Evolutionary conservation across 108 stramenopile genomes (phyloP).

Genomic region (Nitzschia palea): DNA sequence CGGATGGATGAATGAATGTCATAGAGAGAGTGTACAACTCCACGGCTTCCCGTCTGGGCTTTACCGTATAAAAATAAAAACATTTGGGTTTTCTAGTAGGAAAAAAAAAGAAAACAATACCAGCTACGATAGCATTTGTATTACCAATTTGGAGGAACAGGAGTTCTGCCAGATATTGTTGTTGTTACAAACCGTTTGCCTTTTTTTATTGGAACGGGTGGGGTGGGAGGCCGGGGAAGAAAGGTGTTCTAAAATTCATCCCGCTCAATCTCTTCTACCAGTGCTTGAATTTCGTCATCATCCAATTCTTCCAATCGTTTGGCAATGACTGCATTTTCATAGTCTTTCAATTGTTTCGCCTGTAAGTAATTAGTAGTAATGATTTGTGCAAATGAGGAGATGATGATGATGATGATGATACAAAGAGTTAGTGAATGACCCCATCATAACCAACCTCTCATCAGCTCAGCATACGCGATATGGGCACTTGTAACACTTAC

Average conservation of each 20-base stretch:
- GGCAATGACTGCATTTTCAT: slow-evolving; percentile 96
- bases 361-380: slow-evolving; percentile 3
- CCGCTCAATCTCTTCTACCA: slow-evolving; percentile 75
- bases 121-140: too few species aligned
- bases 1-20: too few species aligned
- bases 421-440: not conserved
- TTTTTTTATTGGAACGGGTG: too few species aligned
- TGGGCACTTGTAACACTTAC: slow-evolving; percentile 43
- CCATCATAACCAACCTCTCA: not conserved
- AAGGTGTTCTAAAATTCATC: slow-evolving; percentile 32
- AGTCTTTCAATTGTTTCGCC: slow-evolving; percentile 93
- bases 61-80: too few species aligned
- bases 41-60: too few species aligned
- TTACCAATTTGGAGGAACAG: too few species aligned
- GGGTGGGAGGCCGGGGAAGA: too few species aligned
- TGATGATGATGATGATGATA: not conserved
- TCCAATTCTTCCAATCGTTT: slow-evolving; percentile 95
- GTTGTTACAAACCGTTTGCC: too few species aligned
- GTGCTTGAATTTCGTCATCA: slow-evolving; percentile 92
- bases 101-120: too few species aligned
- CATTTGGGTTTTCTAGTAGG: too few species aligned
- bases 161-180: too few species aligned
- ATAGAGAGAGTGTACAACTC: too few species aligned
- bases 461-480: not conserved
- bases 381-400: not conserved